A percentile compares a stretch with the other conserved stretches of the same genome.
Evolutionary conservation across 2,329 filamentous ascomycete species (phyloP).

Genomic region (Penicillium corylophilum): DNA sequence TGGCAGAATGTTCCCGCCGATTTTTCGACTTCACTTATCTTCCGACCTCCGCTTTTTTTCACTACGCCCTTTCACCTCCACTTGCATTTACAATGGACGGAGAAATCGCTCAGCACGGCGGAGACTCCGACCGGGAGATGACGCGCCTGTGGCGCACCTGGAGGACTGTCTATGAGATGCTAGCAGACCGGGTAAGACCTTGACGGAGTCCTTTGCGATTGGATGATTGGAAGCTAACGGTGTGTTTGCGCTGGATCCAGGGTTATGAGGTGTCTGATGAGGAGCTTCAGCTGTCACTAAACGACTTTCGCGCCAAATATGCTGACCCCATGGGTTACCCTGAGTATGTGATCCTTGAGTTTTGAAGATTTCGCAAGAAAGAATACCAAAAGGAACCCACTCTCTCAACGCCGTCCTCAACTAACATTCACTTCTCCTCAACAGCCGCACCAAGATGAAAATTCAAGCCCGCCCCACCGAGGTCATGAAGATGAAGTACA

Average conservation of each 20-base stretch:
- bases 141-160: constrained; percentile 88
- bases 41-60: constrained; percentile 7
- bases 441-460: constrained; percentile 76
- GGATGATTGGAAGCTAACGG: constrained; percentile 4
- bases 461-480: constrained; percentile 85
- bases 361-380: not conserved
- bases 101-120: constrained; percentile 35
- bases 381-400: not conserved
- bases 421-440: constrained; percentile 9
- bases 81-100: constrained; percentile 38
- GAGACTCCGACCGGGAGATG: constrained; percentile 43
- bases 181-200: constrained; percentile 73
- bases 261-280: constrained; percentile 90
- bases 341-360: constrained; percentile 58
- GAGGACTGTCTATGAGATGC: constrained; percentile 93
- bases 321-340: constrained; percentile 70
- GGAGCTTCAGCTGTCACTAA: constrained; percentile 81
- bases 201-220: not conserved
- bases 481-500: constrained; percentile 81
- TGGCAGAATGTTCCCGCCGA: constrained; percentile 29
- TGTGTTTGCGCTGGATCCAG: constrained; percentile 49
- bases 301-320: constrained; percentile 75
- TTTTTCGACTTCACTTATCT: constrained; percentile 25
- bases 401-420: not conserved
- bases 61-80: constrained; percentile 1